Evolutionary conservation across 257 asterid genomes (phyloP), one percentile per base, ranked within the genome.

Genomic region (Solanum chmielewskii): DNA sequence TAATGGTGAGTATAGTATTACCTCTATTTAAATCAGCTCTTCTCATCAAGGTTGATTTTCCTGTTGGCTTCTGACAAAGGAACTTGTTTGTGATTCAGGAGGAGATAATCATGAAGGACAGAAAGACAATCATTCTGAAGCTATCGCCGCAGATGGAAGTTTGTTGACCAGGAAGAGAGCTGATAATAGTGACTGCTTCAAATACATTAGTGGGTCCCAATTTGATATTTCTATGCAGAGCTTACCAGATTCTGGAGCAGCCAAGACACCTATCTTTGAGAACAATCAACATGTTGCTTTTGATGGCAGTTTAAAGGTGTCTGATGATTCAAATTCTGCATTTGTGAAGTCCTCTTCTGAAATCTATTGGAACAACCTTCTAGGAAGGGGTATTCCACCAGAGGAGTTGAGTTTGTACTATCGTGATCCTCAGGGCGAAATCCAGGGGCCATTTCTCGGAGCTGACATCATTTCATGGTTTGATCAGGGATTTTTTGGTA

Each of bases 391-490:
- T 83, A 87, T 88, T 42, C 92, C 93, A 77, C 97, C 97, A 1
- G 99, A 97, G 88, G 98, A 96, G 91, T 86, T 96, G 90, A 96
- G 99, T 90, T 91, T 97, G 89, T 95, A 83, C 89, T 97, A 97
- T 90, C 93, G 91, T 82, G 99, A 97, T 90, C 99, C 99, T 82
- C 99, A 97, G 89, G 99, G 98, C 42, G 98, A 93, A 88, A 92
- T 97, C 64, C 99, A 97, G 90, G 99, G 99, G 66, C 99, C 99
- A 86, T 97, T 97, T 92, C 98, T 97, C 82, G 99, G 99, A 47
- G 95, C 90, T 76, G 99, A 97, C 88, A 95, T 97, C 87, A 94
- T 97, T 76, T 93, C 99, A 71, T 97, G 99, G 99, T 96, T 89
- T 90, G 99, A 97, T 85, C 99, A 96, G 91, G 99, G 99, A 18